Evolutionary conservation across 805 yeast species (phyloP), one percentile per base, ranked within the genome.

Genomic region (Nematodospora valgi): DNA sequence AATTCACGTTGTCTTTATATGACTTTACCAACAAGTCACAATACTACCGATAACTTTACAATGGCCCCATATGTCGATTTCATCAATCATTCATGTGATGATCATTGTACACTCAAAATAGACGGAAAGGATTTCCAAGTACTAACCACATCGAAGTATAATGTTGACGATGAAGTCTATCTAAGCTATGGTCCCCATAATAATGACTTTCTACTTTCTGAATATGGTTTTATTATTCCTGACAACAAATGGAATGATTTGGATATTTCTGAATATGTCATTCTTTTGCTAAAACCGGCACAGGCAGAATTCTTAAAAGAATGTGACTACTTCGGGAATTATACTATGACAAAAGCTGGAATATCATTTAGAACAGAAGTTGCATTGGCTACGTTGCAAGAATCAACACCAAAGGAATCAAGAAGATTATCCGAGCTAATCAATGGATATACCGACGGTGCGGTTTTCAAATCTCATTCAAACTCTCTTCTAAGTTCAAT

Each of bases 61-160:
- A 63, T 91, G 76, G 97, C 91, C 0, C 98, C 98, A 0, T 81
- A 68, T 43, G 88, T 89, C 16, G 98, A 91, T 61, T 84, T 86
- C 54, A 62, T 91, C 34, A 93, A 91, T 58, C 98, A 91, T 57
- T 66, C 61, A 19, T 47, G 64, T 24, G 68, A 70, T 4, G 74
- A 69, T 27, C 80, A 76, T 42, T 76, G 86, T 43, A 62, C 56
- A 15, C 69, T 81, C 34, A 52, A 68, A 42, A 68, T 71, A 23
- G 64, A 70, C 30, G 31, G 51, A 13, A 46, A 50, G 15, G 82
- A 84, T 1, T 80, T 82, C 58, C 64, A 66, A 18, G 85, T 82
- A 2, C 46, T 48, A 49, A 59, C 45, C 42, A 49, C 46, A 32
- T 37, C 55, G 6, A 18, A 39, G 6, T 53, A 34, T 69, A 64